Conservation (phyloP, 208 protist species). For the Leishmania amazonensis region DNA sequence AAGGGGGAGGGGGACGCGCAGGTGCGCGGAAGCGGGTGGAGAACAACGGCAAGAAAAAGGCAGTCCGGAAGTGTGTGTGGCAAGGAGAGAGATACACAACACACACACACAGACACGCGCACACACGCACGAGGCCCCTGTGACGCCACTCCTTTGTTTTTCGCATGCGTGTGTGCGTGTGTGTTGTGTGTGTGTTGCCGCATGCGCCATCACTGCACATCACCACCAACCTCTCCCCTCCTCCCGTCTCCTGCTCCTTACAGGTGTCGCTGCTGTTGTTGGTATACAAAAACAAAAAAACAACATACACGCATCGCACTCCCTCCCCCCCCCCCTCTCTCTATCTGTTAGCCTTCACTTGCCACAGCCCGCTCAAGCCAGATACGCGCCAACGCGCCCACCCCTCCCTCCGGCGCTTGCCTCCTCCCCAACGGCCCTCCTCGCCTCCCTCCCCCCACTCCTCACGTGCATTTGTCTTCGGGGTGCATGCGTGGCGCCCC, state of each 20-base stretch:
- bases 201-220: not conserved
- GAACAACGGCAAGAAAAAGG: not conserved
- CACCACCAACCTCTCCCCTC: not conserved
- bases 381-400: not conserved
- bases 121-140: too few species aligned
- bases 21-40: not conserved
- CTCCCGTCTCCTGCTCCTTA: not conserved
- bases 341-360: not conserved
- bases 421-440: not conserved
- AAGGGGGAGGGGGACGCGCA: not conserved
- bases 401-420: not conserved
- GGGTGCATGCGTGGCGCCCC: not conserved
- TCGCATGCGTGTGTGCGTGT: not conserved
- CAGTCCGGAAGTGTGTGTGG: not conserved
- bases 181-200: not conserved
- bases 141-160: too few species aligned
- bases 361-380: not conserved
- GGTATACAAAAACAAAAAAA: not conserved
- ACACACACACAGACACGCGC: too few species aligned
- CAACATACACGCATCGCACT: not conserved
- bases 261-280: not conserved
- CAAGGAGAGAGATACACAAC: too few species aligned
- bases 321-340: not conserved
- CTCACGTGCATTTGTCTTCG: not conserved
- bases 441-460: not conserved